Evolutionary conservation across 306 rosid species (phyloP).

Genomic region (Aeschynomene evenia): DNA sequence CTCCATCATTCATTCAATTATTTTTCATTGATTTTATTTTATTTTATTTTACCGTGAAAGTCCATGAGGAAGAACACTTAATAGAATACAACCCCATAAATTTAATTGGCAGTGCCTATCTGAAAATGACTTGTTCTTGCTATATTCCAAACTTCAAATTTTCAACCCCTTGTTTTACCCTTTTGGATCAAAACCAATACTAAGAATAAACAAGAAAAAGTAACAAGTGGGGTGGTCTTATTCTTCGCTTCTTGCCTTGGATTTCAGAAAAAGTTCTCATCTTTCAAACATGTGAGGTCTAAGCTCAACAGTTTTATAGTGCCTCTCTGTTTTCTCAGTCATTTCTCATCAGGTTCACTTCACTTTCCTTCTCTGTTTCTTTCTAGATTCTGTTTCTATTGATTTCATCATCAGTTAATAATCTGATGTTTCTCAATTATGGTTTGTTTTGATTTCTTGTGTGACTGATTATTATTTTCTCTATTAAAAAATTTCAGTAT

Average conservation of each 20-base stretch:
- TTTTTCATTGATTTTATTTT: not conserved
- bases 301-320: not conserved
- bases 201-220: not conserved
- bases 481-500: not conserved
- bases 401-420: not conserved
- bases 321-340: not conserved
- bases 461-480: not conserved
- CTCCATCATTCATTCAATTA: not conserved
- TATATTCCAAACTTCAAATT: constrained; percentile 34
- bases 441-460: not conserved
- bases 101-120: constrained; percentile 12
- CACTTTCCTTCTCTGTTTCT: not conserved
- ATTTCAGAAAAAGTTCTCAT: constrained; percentile 7
- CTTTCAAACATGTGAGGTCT: not conserved
- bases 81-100: not conserved
- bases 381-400: not conserved
- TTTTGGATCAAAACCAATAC: constrained; percentile 6
- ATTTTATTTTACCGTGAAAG: not conserved
- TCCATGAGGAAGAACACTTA: constrained; percentile 9
- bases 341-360: constrained; percentile 26
- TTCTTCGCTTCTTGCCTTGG: constrained; percentile 18
- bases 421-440: not conserved
- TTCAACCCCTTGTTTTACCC: constrained; percentile 15
- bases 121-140: constrained; percentile 38
- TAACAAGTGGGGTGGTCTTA: constrained; percentile 18